Conservation (phyloP, 2,329 filamentous ascomycete genomes). For the Neoscytalidium dimidiatum region DNA sequence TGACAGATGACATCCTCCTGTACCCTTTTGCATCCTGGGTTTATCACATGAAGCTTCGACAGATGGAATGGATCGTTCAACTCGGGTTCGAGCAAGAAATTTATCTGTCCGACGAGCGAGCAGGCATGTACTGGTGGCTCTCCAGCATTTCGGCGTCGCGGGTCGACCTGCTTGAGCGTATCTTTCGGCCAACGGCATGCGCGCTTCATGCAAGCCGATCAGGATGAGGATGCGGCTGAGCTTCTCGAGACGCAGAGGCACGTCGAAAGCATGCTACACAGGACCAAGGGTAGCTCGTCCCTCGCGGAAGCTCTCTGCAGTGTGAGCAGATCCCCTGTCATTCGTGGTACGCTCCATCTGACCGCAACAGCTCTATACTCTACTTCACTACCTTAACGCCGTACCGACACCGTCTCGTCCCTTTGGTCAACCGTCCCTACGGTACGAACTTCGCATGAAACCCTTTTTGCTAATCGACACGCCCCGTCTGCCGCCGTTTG, state of each 20-base stretch:
- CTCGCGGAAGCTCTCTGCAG: slow-evolving; percentile 14
- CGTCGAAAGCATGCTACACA: not conserved
- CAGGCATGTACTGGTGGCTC: slow-evolving; percentile 78
- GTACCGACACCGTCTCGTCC: slow-evolving; percentile 57
- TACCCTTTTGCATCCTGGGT: slow-evolving; percentile 85
- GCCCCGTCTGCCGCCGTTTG: slow-evolving; percentile 66
- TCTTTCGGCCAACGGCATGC: slow-evolving; percentile 10
- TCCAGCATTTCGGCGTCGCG: slow-evolving; percentile 29
- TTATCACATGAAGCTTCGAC: slow-evolving; percentile 84
- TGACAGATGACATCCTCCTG: slow-evolving; percentile 61
- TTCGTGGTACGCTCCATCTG: not conserved
- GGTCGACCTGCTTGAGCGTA: slow-evolving; percentile 5
- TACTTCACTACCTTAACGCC: slow-evolving; percentile 60
- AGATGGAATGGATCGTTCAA: slow-evolving; percentile 85
- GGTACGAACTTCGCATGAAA: slow-evolving; percentile 85
- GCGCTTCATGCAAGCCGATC: not conserved
- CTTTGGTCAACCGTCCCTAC: slow-evolving; percentile 67
- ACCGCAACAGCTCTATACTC: slow-evolving; percentile 52
- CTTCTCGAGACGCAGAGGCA: slow-evolving; percentile 2
- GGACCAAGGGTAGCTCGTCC: not conserved
- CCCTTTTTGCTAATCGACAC: slow-evolving; percentile 72
- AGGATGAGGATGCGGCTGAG: not conserved
- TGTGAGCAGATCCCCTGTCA: not conserved
- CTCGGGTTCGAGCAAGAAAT: slow-evolving; percentile 92
- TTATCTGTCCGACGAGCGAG: slow-evolving; percentile 82